Evolutionary conservation across 2,329 filamentous ascomycete species (phyloP).

Genomic region (Penicillium rolfsii): DNA sequence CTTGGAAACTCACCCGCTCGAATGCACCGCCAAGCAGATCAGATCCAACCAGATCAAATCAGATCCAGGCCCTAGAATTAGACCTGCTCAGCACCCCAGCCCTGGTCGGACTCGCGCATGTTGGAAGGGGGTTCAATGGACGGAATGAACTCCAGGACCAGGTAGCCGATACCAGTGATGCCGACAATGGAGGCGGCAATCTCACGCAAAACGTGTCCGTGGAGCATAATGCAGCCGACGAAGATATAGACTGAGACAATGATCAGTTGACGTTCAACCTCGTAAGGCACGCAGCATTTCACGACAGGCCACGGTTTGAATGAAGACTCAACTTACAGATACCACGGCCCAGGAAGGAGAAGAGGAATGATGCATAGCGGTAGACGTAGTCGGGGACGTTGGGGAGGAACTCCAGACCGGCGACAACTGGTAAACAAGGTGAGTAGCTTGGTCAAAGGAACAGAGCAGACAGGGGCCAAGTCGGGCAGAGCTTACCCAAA

Average conservation of each 20-base stretch:
- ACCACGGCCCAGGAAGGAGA: slow-evolving; percentile 94
- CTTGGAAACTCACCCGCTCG: not conserved
- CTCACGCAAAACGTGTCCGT: slow-evolving; percentile 66
- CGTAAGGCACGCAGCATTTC: not conserved
- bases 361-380: slow-evolving; percentile 95
- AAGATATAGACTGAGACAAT: slow-evolving; percentile 85
- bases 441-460: slow-evolving; percentile 29
- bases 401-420: slow-evolving; percentile 76
- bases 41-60: not conserved
- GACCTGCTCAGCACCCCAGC: slow-evolving; percentile 78
- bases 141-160: slow-evolving; percentile 73
- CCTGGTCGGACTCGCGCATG: slow-evolving; percentile 76
- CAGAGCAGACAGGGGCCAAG: no score
- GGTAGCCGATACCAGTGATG: slow-evolving; percentile 76
- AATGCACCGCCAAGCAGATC: not conserved
- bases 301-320: not conserved
- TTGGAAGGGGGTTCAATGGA: slow-evolving; percentile 79
- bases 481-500: slow-evolving; percentile 61
- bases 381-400: slow-evolving; percentile 89
- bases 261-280: slow-evolving; percentile 5
- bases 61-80: slow-evolving; percentile 45
- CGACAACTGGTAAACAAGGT: slow-evolving; percentile 58
- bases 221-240: slow-evolving; percentile 81
- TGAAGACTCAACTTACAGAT: slow-evolving; percentile 69
- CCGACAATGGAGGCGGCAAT: slow-evolving; percentile 79